Base-by-base conservation (phyloP, 352 stramenopile genomes). In the Thalassiosira allenii region DNA sequence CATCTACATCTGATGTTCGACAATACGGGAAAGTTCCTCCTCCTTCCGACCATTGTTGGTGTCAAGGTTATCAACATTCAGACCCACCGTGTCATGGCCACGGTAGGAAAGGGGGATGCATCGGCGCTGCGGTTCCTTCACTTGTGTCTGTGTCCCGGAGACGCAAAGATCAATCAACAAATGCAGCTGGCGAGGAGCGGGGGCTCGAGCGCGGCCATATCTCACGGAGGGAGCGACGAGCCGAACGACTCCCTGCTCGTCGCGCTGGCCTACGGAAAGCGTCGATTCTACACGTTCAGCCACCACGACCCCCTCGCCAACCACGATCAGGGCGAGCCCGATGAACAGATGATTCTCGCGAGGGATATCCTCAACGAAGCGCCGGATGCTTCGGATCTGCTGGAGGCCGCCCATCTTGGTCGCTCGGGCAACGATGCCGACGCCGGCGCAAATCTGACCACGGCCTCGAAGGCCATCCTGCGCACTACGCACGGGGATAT, bases 401-500 rank as follows among this genome's bases (percentile, higher is more conserved):
- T 98, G 1, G 87, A 93, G 30, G 94, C 92, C 5, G 78, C 78
- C 33, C 78, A 86, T 43, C 58, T 90, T 5, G 75, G 49, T 3
- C 40, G 41, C 0, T 34, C 51, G n/a, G 41, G 70, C 11, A 91
- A 97, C 43, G 91, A 96, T n/a, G 91, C 84, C 12, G 75, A 95
- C 63, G 83, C 92, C 2, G 69, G 93, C 40, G 88, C 91, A 41
- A 87, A 96, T 34, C 89, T 91, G 1, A 79, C 64, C 4, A 78
- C 68, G 11, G 75, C 66, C 23, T 72, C 82, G 32, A 78, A 88
- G 64, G 95, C 81, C 11, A 95, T 99, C 20, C 65, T 99, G 17
- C 97, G 98, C 66, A 99, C 98, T 25, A 99, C 96, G 6, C 97
- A 98, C 93, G 98, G 98, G 9, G 98, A 99, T 81, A 98, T 99